These are phyloP conservation scores for Phytophthora hybrid DNA, from an alignment of 352 stramenopile species.

Conservation along the genomic window DNA sequence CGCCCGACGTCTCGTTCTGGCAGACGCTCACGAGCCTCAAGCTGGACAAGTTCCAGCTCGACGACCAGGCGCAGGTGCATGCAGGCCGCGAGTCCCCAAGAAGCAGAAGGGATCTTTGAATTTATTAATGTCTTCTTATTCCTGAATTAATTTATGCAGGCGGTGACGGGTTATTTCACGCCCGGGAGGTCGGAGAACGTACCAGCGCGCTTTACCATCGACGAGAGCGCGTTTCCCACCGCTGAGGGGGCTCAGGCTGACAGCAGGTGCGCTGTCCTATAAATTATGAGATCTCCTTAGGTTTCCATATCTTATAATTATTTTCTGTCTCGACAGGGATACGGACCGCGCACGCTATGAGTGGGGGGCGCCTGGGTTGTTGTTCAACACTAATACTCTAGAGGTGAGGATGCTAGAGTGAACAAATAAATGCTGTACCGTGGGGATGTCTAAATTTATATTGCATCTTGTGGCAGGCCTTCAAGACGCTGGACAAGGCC, in stretches of 20 bases:
- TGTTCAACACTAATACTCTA: slow-evolving; percentile 90
- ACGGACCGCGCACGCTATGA: slow-evolving; percentile 76
- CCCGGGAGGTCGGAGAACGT: slow-evolving; percentile 67
- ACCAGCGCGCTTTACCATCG: slow-evolving; percentile 74
- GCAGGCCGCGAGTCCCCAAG: not conserved
- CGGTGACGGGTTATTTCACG: slow-evolving; percentile 72
- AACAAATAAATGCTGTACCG: no score
- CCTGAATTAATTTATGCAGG: slow-evolving; percentile 25
- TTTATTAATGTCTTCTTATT: not conserved
- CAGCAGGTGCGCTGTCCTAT: not conserved
- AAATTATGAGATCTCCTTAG: no score
- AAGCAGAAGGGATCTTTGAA: slow-evolving; percentile 3
- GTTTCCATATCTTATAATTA: no score
- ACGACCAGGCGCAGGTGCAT: slow-evolving; percentile 68
- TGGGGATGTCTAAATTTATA: slow-evolving; percentile 2
- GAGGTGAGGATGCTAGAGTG: slow-evolving; percentile 50
- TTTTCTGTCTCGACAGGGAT: not conserved
- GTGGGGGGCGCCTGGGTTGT: slow-evolving; percentile 71
- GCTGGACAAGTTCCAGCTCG: slow-evolving; percentile 85
- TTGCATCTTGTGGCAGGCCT: slow-evolving; percentile 53
- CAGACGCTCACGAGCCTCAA: slow-evolving; percentile 81
- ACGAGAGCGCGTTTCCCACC: slow-evolving; percentile 71
- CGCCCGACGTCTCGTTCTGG: slow-evolving; percentile 86
- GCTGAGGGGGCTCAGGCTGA: slow-evolving; percentile 24
- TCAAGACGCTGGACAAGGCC: slow-evolving; percentile 87